Base-by-base conservation (phyloP, 164 flowering plant genomes). In the Vitis rotundifolia region DNA sequence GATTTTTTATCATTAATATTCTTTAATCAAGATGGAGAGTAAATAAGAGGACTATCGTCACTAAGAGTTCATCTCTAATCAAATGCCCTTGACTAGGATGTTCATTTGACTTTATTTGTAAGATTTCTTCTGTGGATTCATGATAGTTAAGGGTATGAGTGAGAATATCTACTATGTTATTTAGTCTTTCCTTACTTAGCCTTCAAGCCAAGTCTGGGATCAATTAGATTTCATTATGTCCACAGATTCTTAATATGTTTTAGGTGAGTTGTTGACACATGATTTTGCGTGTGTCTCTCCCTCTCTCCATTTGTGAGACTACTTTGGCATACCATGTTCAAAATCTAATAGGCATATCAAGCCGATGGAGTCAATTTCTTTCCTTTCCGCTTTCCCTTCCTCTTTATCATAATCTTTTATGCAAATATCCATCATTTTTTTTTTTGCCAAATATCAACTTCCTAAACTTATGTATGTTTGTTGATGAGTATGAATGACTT, bases 191-290 rank as follows among this genome's bases (percentile, higher is more conserved):
- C 57, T 7, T 51, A 15, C 13, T 56, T 72, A 64, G 72, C 61
- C 54, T 71, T 68, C 48, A 18, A 71, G 73, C 73, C 68, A 54
- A 63, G 65, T 71, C 68, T 58, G 70, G 66, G 70, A 70, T 64
- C 74, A 59, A 22, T 50, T 66, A 14, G 68, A 69, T 75, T 75
- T 64, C 63, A 64, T 19, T n/a, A n/a, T n/a, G 55, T 67, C 65
- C 59, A 71, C 74, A 67, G 68, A 66, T 54, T 71, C 67, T 58
- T 63, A n/a, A 59, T 49, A 62, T 59, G 22, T 64, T 67, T 29
- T 63, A 48, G 76, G 78, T 67, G 44, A 57, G 71, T 57, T 63
- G 53, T 54, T 68, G 73, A 55, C 59, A 31, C 31, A 49, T 61
- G 18, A 0, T 60, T 9, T n/a, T n/a, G n/a, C n/a, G n/a, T n/a